These are phyloP conservation scores for Blastobotrys indianensis DNA, from an alignment of 1,139 yeast species.

Conservation along the genomic window DNA sequence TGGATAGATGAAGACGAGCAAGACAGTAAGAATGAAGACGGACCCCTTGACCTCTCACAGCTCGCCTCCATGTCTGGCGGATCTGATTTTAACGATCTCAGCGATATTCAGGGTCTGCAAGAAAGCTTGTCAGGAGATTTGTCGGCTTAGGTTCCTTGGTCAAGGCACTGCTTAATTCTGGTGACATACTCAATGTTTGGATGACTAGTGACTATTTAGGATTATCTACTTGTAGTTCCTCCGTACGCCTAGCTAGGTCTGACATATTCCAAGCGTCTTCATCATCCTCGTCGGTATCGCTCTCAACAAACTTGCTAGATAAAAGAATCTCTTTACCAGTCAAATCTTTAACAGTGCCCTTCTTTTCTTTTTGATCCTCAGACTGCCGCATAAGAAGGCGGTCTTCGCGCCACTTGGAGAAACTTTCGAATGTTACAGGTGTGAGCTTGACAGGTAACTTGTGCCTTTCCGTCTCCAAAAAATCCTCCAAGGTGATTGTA, in stretches of 20 bases:
- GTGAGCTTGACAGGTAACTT: slow-evolving; percentile 75
- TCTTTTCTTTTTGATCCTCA: slow-evolving; percentile 43
- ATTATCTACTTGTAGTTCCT: slow-evolving; percentile 19
- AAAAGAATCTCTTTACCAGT: slow-evolving; percentile 81
- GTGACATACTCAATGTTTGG: background rate
- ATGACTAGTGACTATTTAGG: background rate
- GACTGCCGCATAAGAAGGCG: slow-evolving; percentile 63
- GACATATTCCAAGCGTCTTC: slow-evolving; percentile 46
- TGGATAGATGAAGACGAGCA: slow-evolving; percentile 98
- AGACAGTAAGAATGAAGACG: slow-evolving; percentile 42
- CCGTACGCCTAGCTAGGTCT: slow-evolving; percentile 32
- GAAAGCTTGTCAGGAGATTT: no score
- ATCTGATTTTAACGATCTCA: slow-evolving; percentile 7
- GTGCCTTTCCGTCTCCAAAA: slow-evolving; percentile 88
- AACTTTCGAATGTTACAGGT: slow-evolving; percentile 82
- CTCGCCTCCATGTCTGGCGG: slow-evolving; percentile 13
- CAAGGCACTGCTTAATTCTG: background rate
- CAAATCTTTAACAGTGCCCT: slow-evolving; percentile 34
- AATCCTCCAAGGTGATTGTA: slow-evolving; percentile 89
- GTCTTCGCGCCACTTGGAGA: slow-evolving; percentile 75
- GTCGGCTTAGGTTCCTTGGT: slow-evolving; percentile 16
- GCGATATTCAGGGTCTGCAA: slow-evolving; percentile 5
- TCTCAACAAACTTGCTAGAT: slow-evolving; percentile 51
- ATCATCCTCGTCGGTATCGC: slow-evolving; percentile 53
- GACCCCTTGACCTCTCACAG: slow-evolving; percentile 11